A percentile compares a stretch with the other conserved stretches of the same genome.
phyloP scores from a whole-genome alignment of 495 filamentous ascomycete species.

The Podospora pseudocomata region DNA sequence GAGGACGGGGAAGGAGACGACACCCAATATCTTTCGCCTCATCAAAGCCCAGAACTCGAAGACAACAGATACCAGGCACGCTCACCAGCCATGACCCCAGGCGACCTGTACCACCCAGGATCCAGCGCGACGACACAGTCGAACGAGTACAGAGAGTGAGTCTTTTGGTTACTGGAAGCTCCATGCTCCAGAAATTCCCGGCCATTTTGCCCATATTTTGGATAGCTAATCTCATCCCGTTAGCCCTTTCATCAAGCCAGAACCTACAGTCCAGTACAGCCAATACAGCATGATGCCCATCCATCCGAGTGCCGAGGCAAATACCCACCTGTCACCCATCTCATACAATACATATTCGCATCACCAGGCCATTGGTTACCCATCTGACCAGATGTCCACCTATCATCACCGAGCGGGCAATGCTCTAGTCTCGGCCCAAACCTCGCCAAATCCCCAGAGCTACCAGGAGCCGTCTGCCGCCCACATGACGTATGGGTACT shows the following conservation, averaged over 20 bases:
- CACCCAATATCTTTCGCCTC: conserved; percentile 9
- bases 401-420: neutral
- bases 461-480: neutral
- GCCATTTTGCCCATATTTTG: neutral
- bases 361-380: neutral
- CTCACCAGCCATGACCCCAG: neutral
- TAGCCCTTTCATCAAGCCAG: neutral
- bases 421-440: neutral
- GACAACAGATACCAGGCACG: conserved; percentile 4
- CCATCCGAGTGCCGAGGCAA: neutral
- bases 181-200: neutral
- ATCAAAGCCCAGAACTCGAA: neutral
- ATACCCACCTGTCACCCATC: neutral
- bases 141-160: neutral
- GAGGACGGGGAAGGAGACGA: conserved; percentile 8
- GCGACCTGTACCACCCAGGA: neutral
- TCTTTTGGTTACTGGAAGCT: neutral
- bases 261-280: neutral
- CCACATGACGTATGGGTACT: neutral
- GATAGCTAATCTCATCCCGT: neutral
- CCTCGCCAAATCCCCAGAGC: neutral
- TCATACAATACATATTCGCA: neutral
- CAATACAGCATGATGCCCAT: neutral
- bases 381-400: neutral
- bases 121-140: neutral